These are phyloP conservation scores for Metschnikowia baotianmanensis DNA, from an alignment of 805 yeast species.

Conservation along the genomic window DNA sequence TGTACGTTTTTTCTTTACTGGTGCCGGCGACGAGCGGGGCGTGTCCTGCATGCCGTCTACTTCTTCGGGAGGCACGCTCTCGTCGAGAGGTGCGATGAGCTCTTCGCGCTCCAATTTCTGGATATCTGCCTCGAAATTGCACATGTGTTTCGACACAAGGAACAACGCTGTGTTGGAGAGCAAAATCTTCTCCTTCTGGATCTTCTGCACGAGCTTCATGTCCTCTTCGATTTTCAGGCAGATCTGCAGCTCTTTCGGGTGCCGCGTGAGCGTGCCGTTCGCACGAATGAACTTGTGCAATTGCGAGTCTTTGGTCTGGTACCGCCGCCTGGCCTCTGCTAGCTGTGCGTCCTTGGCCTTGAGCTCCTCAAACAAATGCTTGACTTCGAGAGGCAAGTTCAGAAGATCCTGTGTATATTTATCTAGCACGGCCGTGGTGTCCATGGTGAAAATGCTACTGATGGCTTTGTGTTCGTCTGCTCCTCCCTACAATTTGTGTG, in stretches of 20 bases:
- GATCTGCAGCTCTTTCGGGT: constrained; percentile 74
- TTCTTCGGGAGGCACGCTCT: constrained; percentile 13
- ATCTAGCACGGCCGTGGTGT: constrained; percentile 71
- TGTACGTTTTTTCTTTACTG: constrained; percentile 17
- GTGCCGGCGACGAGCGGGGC: constrained; percentile 19
- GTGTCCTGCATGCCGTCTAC: constrained; percentile 9
- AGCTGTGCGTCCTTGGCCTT: constrained; percentile 64
- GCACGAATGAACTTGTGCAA: constrained; percentile 79
- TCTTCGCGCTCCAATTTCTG: constrained; percentile 77
- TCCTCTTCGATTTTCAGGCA: constrained; percentile 68
- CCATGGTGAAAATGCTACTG: no score
- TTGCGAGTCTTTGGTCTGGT: constrained; percentile 70
- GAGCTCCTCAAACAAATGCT: constrained; percentile 76
- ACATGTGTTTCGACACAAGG: constrained; percentile 70
- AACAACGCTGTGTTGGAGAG: constrained; percentile 83
- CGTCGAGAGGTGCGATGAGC: constrained; percentile 56
- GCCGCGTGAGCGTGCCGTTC: constrained; percentile 75
- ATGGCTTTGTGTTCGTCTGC: no score
- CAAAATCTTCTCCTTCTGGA: constrained; percentile 77
- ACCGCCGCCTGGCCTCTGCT: constrained; percentile 63
- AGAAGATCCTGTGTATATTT: constrained; percentile 60
- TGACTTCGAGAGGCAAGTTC: constrained; percentile 84
- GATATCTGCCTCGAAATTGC: constrained; percentile 71
- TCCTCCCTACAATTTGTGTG: no score
- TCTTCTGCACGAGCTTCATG: constrained; percentile 51